Percentiles rank a stretch among this genome's conserved stretches.
These are phyloP conservation scores for Sungouiozyma ichnusensis DNA, from an alignment of 805 yeast genomes.

Conservation along the genomic window DNA sequence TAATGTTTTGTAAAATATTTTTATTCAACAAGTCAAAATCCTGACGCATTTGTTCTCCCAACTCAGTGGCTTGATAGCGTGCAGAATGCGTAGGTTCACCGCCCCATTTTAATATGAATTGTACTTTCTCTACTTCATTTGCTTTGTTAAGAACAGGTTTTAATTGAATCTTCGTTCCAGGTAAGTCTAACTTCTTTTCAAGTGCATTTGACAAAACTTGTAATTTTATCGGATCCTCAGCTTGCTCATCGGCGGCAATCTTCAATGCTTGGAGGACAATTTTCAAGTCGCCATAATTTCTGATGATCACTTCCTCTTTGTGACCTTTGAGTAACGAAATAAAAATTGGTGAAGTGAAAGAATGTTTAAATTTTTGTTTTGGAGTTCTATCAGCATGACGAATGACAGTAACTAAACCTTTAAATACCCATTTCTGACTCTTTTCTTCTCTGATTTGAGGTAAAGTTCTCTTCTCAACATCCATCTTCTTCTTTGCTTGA, in stretches of 20 bases:
- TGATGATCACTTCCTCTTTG: constrained; percentile 87
- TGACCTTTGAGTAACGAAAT: constrained; percentile 85
- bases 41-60: constrained; percentile 93
- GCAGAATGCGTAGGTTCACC: constrained; percentile 99
- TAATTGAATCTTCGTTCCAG: constrained; percentile 93
- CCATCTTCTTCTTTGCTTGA: constrained; percentile 44
- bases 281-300: constrained; percentile 77
- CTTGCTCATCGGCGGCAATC: constrained; percentile 64
- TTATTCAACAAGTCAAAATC: constrained; percentile 79
- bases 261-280: constrained; percentile 79
- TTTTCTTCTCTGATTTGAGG: constrained; percentile 32
- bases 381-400: constrained; percentile 99
- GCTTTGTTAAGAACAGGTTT: constrained; percentile 71
- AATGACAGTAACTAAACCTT: constrained; percentile 82
- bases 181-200: constrained; percentile 78
- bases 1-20: constrained; percentile 74
- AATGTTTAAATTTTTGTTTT: constrained; percentile 92
- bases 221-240: constrained; percentile 75
- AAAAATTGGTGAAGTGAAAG: constrained; percentile 80
- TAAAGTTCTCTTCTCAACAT: constrained; percentile 29
- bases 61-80: constrained; percentile 82
- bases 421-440: constrained; percentile 88
- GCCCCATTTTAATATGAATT: constrained; percentile 95
- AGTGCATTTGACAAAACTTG: constrained; percentile 70
- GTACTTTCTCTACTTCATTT: constrained; percentile 84